Percentiles rank a stretch among this genome's conserved stretches.
These are phyloP conservation scores for Neurospora sp. DNA, from an alignment of 495 filamentous ascomycete species.

Conservation along the genomic window DNA sequence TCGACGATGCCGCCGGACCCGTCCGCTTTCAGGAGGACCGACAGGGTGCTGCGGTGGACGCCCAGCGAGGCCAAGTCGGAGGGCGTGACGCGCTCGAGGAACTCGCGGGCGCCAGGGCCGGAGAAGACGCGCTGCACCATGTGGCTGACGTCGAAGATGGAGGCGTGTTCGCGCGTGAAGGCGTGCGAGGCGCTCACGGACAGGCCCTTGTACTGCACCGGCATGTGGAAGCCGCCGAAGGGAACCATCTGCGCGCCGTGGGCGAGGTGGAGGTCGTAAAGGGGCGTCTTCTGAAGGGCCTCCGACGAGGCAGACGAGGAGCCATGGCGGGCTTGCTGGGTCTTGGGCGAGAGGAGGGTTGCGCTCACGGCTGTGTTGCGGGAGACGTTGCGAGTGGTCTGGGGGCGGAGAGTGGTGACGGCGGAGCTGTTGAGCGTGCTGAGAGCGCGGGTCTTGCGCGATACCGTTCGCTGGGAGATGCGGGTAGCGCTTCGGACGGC, in stretches of 20 bases:
- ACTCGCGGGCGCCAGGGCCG: slow-evolving; percentile 65
- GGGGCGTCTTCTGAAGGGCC: slow-evolving; percentile 55
- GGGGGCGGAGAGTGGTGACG: neutral
- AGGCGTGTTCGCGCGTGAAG: slow-evolving; percentile 78
- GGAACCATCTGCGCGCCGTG: slow-evolving; percentile 90
- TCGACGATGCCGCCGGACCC: slow-evolving; percentile 84
- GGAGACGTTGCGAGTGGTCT: neutral
- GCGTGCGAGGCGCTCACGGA: slow-evolving; percentile 70
- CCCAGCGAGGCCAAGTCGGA: slow-evolving; percentile 40
- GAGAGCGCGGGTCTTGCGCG: neutral
- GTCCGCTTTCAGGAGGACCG: slow-evolving; percentile 61
- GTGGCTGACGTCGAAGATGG: slow-evolving; percentile 80
- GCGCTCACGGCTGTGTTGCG: neutral
- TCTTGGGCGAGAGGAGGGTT: neutral
- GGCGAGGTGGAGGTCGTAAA: slow-evolving; percentile 72
- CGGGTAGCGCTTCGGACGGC: slow-evolving; percentile 11
- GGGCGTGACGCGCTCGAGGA: slow-evolving; percentile 76
- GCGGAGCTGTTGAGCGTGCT: neutral
- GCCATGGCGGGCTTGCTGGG: slow-evolving; percentile 10
- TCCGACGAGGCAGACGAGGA: slow-evolving; percentile 25
- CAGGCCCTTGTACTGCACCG: slow-evolving; percentile 71
- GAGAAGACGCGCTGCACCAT: slow-evolving; percentile 62
- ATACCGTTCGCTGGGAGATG: slow-evolving; percentile 3
- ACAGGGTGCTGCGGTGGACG: slow-evolving; percentile 59
- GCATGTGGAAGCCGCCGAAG: slow-evolving; percentile 93